Percentiles rank a stretch among this genome's conserved stretches.
Evolutionary conservation across 495 filamentous ascomycete genomes (phyloP).

Genomic region (Parathielavia hyrcaniae): DNA sequence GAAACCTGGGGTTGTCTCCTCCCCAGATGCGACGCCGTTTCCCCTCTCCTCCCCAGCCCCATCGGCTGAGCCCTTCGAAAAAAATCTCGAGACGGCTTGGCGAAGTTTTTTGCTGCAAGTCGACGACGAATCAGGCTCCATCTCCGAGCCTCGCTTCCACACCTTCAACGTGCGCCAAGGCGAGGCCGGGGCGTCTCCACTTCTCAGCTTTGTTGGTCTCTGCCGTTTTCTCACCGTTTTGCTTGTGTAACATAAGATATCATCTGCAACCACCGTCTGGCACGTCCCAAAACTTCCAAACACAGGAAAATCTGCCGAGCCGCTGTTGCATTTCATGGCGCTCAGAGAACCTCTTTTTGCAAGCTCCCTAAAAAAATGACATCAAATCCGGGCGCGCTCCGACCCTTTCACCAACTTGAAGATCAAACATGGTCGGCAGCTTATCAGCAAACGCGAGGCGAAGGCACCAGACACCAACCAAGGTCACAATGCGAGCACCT

Average conservation of each 20-base stretch:
- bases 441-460: too few relatives aligned
- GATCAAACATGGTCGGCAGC: too few relatives aligned
- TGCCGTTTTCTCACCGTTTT: background rate
- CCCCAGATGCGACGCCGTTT: too few relatives aligned
- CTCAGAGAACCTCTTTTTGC: background rate
- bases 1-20: too few relatives aligned
- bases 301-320: background rate
- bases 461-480: too few relatives aligned
- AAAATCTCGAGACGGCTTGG: background rate
- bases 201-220: background rate
- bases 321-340: too few relatives aligned
- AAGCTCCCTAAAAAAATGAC: background rate
- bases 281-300: background rate
- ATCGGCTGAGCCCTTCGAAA: too few relatives aligned
- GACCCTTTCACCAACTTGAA: background rate
- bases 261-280: background rate
- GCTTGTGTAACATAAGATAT: background rate
- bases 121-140: too few relatives aligned
- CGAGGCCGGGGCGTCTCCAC: background rate
- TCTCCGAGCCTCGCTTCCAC: too few relatives aligned
- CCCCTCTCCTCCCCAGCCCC: too few relatives aligned
- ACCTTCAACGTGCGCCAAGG: background rate
- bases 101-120: background rate
- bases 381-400: background rate
- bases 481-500: too few relatives aligned